These are phyloP conservation scores for Lasiosphaeria hispida DNA, from an alignment of 495 filamentous ascomycete genomes.

Conservation along the genomic window DNA sequence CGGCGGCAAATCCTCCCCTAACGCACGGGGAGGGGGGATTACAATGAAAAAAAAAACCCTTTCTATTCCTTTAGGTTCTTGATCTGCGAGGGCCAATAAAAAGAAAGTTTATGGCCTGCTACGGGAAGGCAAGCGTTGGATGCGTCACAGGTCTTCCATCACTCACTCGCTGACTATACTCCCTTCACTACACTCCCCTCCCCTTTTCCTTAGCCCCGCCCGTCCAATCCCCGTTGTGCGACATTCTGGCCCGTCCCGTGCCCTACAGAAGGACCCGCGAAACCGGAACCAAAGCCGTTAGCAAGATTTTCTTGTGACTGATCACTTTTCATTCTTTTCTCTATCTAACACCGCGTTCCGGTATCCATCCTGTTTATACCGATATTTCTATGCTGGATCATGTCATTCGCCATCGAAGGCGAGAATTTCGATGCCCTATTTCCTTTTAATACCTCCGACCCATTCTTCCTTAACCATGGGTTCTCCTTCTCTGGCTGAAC, in stretches of 20 bases:
- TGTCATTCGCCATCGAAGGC: background rate
- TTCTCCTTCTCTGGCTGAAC: background rate
- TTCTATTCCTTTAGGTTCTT: no score
- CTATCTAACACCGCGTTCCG: background rate
- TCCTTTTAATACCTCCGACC: background rate
- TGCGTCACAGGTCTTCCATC: background rate
- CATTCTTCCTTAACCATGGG: slow-evolving; percentile 3
- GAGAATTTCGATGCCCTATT: background rate
- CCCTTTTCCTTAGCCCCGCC: slow-evolving; percentile 1
- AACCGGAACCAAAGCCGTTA: slow-evolving; percentile 24
- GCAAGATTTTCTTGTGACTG: slow-evolving; percentile 20
- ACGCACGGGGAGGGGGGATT: background rate
- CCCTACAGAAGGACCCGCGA: slow-evolving; percentile 17
- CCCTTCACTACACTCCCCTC: background rate
- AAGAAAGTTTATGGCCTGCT: no score
- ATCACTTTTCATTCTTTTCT: slow-evolving; percentile 10
- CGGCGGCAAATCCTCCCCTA: background rate
- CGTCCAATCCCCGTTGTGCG: slow-evolving; percentile 10
- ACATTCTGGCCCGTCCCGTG: slow-evolving; percentile 19
- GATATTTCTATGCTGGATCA: background rate
- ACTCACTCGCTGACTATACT: background rate
- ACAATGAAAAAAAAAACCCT: background rate
- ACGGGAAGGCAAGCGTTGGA: background rate
- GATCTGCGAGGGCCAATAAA: no score
- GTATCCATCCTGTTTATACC: slow-evolving; percentile 12